These are phyloP conservation scores for Tulasnella sp. DNA, from an alignment of 768 basidiomycete species.

Conservation along the genomic window DNA sequence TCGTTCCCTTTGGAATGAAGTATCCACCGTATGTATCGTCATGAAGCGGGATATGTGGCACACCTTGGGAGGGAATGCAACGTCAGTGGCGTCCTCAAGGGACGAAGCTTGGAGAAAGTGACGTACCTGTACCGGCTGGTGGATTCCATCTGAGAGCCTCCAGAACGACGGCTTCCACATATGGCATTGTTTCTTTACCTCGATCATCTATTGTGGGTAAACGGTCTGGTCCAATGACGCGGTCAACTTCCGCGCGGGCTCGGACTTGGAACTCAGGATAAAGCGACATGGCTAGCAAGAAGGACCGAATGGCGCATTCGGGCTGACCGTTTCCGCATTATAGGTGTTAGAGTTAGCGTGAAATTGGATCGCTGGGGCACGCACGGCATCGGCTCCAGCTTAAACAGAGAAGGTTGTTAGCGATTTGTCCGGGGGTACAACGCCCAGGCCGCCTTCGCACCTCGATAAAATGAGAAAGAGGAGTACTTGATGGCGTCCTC, in stretches of 20 bases:
- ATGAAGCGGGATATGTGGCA: background rate
- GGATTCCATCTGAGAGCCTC: constrained; percentile 32
- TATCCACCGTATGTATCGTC: constrained; percentile 20
- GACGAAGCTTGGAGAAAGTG: background rate
- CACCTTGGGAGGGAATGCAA: background rate
- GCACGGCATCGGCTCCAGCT: background rate
- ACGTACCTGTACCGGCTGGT: constrained; percentile 11
- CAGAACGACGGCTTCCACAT: constrained; percentile 35
- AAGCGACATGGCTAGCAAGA: constrained; percentile 26
- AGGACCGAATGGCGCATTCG: constrained; percentile 10
- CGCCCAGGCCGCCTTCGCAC: background rate
- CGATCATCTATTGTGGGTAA: constrained; percentile 34
- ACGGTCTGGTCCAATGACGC: constrained; percentile 29
- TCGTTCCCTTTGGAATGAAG: constrained; percentile 11
- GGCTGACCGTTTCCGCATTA: constrained; percentile 2
- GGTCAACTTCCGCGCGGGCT: constrained; percentile 37
- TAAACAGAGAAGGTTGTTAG: background rate
- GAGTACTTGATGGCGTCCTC: background rate
- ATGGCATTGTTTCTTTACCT: constrained; percentile 30
- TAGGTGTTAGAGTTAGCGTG: background rate
- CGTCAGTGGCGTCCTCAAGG: background rate
- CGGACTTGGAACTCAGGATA: constrained; percentile 26
- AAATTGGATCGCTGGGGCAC: background rate
- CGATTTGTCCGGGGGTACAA: background rate
- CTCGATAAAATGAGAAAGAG: background rate